Conservation (phyloP, 441 rosid species). For the Bruguiera hainesii region DNA sequence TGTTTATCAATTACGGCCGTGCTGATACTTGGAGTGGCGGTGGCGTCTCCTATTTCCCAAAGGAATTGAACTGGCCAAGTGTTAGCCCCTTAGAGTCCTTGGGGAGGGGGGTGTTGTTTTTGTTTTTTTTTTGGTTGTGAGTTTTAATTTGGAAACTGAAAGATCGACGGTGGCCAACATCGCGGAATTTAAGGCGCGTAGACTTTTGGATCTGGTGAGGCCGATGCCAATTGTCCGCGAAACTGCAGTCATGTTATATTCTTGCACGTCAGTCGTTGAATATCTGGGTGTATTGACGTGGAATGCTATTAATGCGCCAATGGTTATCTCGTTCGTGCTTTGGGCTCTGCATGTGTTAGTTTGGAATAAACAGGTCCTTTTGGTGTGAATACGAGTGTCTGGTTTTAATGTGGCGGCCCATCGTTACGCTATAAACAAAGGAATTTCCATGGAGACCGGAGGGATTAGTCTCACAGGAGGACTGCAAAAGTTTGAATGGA, state of each 20-base stretch:
- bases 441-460: background rate
- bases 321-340: background rate
- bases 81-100: no score
- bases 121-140: background rate
- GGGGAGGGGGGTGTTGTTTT: no score
- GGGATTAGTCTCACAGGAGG: no score
- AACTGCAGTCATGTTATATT: background rate
- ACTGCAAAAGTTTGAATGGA: no score
- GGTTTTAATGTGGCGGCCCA: background rate
- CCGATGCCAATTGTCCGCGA: background rate
- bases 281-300: background rate
- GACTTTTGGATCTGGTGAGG: slow-evolving; percentile 16
- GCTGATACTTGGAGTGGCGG: background rate
- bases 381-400: background rate
- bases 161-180: slow-evolving; percentile 25
- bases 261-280: background rate
- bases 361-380: no score
- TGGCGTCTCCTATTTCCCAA: background rate
- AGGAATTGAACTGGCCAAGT: background rate
- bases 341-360: no score
- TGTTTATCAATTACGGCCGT: no score
- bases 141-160: background rate
- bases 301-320: background rate
- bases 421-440: background rate
- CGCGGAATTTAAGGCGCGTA: slow-evolving; percentile 40